phyloP scores from a whole-genome alignment of 805 yeast genomes.

The Lipomyces sp. region DNA sequence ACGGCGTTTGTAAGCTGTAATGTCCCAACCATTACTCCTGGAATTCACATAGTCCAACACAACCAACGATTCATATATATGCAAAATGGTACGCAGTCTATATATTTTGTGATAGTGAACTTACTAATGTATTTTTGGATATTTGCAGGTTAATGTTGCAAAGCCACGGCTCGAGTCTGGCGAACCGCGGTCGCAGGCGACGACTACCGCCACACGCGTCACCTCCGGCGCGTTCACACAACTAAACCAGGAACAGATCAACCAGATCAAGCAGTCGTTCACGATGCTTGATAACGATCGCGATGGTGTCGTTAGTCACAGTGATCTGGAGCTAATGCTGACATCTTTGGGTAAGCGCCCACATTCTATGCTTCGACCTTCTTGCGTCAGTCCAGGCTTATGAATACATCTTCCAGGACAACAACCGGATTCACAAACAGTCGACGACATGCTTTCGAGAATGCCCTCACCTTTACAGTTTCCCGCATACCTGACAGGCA shows the following conservation, averaged over 20 bases:
- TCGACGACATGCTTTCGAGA: slow-evolving; percentile 50
- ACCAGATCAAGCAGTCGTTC: slow-evolving; percentile 69
- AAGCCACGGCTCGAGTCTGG: slow-evolving; percentile 1
- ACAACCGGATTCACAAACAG: slow-evolving; percentile 42
- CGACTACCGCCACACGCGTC: slow-evolving; percentile 7
- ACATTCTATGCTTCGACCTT: background rate
- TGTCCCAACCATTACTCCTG: no score
- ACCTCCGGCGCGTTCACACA: slow-evolving; percentile 27
- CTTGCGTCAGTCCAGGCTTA: background rate
- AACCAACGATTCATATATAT: no score
- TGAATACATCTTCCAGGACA: slow-evolving; percentile 34
- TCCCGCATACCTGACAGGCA: slow-evolving; percentile 59
- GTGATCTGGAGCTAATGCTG: slow-evolving; percentile 48
- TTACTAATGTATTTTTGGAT: no score
- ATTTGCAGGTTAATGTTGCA: no score
- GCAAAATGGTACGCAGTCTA: no score
- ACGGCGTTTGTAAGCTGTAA: no score
- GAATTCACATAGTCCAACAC: no score
- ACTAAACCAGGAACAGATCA: slow-evolving; percentile 59
- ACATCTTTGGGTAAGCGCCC: slow-evolving; percentile 45
- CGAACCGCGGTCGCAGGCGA: no score
- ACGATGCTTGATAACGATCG: slow-evolving; percentile 77
- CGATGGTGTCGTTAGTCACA: slow-evolving; percentile 49
- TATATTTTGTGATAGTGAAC: no score
- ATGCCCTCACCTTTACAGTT: slow-evolving; percentile 50